Percentiles rank a stretch among this genome's conserved stretches.
phyloP scores from a whole-genome alignment of 1,139 yeast species.

The Scheffersomyces illinoinensis region DNA sequence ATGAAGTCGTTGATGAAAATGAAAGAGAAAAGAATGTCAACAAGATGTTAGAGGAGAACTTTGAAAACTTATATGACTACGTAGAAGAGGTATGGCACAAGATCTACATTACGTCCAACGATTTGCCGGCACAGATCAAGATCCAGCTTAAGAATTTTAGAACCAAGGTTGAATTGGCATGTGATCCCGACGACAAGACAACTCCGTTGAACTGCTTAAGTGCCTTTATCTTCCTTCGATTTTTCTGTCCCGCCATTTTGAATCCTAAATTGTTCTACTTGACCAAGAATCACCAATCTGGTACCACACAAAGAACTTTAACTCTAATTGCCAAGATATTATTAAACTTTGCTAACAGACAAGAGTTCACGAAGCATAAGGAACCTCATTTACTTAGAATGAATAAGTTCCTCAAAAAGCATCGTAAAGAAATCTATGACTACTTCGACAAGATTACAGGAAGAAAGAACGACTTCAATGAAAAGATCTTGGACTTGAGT shows the following conservation, averaged over 20 bases:
- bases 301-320: conserved; percentile 71
- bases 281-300: conserved; percentile 68
- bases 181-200: conserved; percentile 56
- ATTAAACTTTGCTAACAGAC: conserved; percentile 77
- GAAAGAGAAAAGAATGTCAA: conserved; percentile 26
- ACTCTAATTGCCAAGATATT: conserved; percentile 82
- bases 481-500: conserved; percentile 57
- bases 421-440: conserved; percentile 57
- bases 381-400: conserved; percentile 77
- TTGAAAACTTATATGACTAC: conserved; percentile 52
- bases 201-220: conserved; percentile 71
- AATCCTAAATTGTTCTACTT: conserved; percentile 84
- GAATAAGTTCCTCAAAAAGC: conserved; percentile 65
- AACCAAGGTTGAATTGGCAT: conserved; percentile 58
- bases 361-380: conserved; percentile 68
- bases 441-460: conserved; percentile 77
- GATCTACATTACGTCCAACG: conserved; percentile 69
- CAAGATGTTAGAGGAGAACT: conserved; percentile 49
- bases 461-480: conserved; percentile 65
- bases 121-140: conserved; percentile 71
- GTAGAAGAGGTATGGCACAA: conserved; percentile 70
- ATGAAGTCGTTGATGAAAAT: conserved; percentile 21
- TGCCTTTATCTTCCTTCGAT: conserved; percentile 81
- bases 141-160: conserved; percentile 59
- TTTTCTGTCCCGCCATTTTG: conserved; percentile 87